Evolutionary conservation across 768 basidiomycete species (phyloP).

Genomic region (Suillus paluster): DNA sequence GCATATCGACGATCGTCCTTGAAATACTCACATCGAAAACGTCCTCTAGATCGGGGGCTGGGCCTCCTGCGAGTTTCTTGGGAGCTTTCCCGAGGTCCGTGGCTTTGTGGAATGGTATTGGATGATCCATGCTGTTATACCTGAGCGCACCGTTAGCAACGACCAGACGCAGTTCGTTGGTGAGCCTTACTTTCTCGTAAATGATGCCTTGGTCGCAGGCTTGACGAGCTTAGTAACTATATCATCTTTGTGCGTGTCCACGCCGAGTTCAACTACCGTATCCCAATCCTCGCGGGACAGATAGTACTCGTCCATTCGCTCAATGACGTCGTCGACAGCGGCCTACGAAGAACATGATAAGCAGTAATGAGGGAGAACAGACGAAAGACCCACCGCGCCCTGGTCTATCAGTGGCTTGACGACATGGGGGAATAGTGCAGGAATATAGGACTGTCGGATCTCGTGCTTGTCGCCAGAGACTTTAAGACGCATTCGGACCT

Average conservation of each 20-base stretch:
- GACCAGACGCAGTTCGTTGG: not conserved
- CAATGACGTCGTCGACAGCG: constrained; percentile 82
- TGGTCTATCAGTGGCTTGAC: constrained; percentile 76
- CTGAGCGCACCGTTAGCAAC: constrained; percentile 43
- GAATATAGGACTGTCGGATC: constrained; percentile 90
- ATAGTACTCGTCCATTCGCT: constrained; percentile 92
- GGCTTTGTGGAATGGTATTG: constrained; percentile 93
- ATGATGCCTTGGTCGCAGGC: constrained; percentile 75
- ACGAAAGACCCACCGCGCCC: constrained; percentile 65
- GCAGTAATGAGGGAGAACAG: not conserved
- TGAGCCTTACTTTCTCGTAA: constrained; percentile 78
- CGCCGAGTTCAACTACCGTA: constrained; percentile 89
- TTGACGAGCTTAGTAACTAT: constrained; percentile 83
- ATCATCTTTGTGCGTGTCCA: constrained; percentile 79
- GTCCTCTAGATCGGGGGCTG: constrained; percentile 91
- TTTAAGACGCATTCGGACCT: constrained; percentile 93
- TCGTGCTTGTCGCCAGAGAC: constrained; percentile 90
- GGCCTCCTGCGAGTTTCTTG: constrained; percentile 78
- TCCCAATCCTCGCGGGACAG: constrained; percentile 97
- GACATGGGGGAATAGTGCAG: constrained; percentile 82
- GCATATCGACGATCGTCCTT: not conserved
- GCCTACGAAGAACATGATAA: constrained; percentile 48
- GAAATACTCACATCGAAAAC: constrained; percentile 70
- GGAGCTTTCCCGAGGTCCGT: constrained; percentile 76
- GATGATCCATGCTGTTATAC: constrained; percentile 90